These are phyloP conservation scores for Kodamaea alishanica DNA, from an alignment of 1,139 yeast genomes.

Conservation along the genomic window DNA sequence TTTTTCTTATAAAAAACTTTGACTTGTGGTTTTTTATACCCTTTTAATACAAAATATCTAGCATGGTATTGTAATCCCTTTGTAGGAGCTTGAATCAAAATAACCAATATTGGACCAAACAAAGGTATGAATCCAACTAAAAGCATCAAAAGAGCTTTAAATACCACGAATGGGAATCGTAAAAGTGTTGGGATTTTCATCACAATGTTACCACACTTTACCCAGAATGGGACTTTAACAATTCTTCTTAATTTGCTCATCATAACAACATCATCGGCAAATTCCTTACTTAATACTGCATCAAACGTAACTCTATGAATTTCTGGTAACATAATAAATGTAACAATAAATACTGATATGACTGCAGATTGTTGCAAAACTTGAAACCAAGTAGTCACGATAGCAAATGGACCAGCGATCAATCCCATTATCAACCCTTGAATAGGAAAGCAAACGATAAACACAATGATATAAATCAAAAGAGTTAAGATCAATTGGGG, in stretches of 20 bases:
- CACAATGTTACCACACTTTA: conserved; percentile 21
- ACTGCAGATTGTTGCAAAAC: conserved; percentile 51
- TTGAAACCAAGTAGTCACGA: conserved; percentile 51
- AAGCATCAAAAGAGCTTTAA: conserved; percentile 29
- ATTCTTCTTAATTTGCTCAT: conserved; percentile 41
- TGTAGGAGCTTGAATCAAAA: conserved; percentile 55
- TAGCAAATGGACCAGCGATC: conserved; percentile 54
- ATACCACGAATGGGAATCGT: conserved; percentile 23
- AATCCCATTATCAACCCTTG: conserved; percentile 44
- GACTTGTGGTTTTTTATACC: conserved; percentile 42
- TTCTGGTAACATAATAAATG: conserved; percentile 52
- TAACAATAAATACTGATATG: conserved; percentile 48
- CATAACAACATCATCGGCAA: conserved; percentile 47
- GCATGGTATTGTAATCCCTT: conserved; percentile 55
- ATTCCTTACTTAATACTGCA: conserved; percentile 48
- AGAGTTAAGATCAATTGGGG: conserved; percentile 46
- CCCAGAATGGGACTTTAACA: conserved; percentile 31
- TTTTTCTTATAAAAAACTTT: conserved; percentile 25
- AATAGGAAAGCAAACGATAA: conserved; percentile 43
- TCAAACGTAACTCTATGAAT: conserved; percentile 59
- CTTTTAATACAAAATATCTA: conserved; percentile 61
- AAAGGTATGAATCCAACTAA: conserved; percentile 54
- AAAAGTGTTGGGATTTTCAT: conserved; percentile 24
- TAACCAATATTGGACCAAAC: conserved; percentile 55
- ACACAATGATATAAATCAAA: conserved; percentile 38